These are phyloP conservation scores for Coelastrella sp. DNA, from an alignment of 139 green algal species.

Conservation along the genomic window DNA sequence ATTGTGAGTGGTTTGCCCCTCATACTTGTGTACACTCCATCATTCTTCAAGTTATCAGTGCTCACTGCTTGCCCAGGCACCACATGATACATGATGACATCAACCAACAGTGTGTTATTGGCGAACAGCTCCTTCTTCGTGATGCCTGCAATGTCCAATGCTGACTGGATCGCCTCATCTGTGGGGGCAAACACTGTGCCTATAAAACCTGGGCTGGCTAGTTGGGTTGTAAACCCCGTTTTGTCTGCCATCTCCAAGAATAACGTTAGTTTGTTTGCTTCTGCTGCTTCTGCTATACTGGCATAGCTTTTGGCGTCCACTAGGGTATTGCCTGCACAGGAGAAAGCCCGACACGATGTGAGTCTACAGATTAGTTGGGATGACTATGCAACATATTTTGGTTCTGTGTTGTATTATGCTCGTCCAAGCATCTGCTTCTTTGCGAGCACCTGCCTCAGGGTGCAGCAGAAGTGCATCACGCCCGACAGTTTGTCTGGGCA, in stretches of 20 bases:
- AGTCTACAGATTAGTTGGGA: too few relatives aligned
- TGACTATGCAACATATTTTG: too few relatives aligned
- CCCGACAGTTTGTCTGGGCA: too few relatives aligned
- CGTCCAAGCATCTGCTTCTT: too few relatives aligned
- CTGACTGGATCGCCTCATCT: slow-evolving; percentile 2
- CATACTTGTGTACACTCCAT: slow-evolving; percentile 43
- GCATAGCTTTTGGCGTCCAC: slow-evolving; percentile 5
- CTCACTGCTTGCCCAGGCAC: slow-evolving; percentile 21
- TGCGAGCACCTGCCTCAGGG: too few relatives aligned
- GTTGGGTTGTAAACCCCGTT: slow-evolving; percentile 18
- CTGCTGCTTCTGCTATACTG: slow-evolving; percentile 22
- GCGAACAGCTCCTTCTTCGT: slow-evolving; percentile 21
- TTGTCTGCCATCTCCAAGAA: slow-evolving; percentile 23
- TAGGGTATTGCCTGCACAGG: not conserved
- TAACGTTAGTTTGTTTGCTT: slow-evolving; percentile 10
- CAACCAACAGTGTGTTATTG: slow-evolving; percentile 36
- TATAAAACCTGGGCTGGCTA: slow-evolving; percentile 31
- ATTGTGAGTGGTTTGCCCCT: slow-evolving; percentile 43
- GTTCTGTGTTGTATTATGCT: too few relatives aligned
- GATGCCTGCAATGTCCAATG: not conserved
- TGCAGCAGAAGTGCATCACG: too few relatives aligned
- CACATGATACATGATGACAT: slow-evolving; percentile 46
- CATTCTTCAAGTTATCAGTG: slow-evolving; percentile 5
- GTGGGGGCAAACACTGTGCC: slow-evolving; percentile 45
- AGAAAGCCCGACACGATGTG: too few relatives aligned